Percentiles rank a stretch among this genome's conserved stretches.
phyloP scores from a whole-genome alignment of 2,329 filamentous ascomycete species.

The Clarireedia homoeocarpa region DNA sequence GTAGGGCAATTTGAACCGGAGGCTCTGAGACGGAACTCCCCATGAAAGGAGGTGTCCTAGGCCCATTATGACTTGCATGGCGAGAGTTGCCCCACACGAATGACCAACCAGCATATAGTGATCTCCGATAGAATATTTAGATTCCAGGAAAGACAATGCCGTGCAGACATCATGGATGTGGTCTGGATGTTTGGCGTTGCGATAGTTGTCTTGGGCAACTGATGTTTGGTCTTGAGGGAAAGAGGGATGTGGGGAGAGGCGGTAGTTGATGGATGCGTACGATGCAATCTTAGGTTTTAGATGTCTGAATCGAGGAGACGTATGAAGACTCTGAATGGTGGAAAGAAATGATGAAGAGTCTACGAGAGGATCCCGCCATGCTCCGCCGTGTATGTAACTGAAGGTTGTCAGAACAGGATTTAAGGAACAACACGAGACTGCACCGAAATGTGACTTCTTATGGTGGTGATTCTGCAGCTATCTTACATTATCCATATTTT shows the following conservation, averaged over 20 bases:
- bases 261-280: slow-evolving; percentile 58
- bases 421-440: background rate
- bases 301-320: slow-evolving; percentile 1
- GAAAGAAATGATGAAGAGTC: slow-evolving; percentile 39
- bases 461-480: background rate
- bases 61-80: slow-evolving; percentile 39
- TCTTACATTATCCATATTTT: slow-evolving; percentile 8
- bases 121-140: slow-evolving; percentile 35
- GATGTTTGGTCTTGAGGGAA: slow-evolving; percentile 31
- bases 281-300: slow-evolving; percentile 41
- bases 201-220: slow-evolving; percentile 14
- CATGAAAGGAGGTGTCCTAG: background rate
- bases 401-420: background rate
- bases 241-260: slow-evolving; percentile 50
- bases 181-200: slow-evolving; percentile 49
- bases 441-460: background rate
- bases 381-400: slow-evolving; percentile 49
- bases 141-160: slow-evolving; percentile 43
- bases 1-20: background rate
- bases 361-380: slow-evolving; percentile 52
- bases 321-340: slow-evolving; percentile 36
- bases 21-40: background rate
- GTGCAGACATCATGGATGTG: slow-evolving; percentile 50
- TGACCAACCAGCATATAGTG: slow-evolving; percentile 53
- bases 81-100: slow-evolving; percentile 55